Evolutionary conservation across 192 early-diverging fungal genomes (phyloP), one percentile per base, ranked within the genome.

Genomic region (Entomortierella beljakovae): DNA sequence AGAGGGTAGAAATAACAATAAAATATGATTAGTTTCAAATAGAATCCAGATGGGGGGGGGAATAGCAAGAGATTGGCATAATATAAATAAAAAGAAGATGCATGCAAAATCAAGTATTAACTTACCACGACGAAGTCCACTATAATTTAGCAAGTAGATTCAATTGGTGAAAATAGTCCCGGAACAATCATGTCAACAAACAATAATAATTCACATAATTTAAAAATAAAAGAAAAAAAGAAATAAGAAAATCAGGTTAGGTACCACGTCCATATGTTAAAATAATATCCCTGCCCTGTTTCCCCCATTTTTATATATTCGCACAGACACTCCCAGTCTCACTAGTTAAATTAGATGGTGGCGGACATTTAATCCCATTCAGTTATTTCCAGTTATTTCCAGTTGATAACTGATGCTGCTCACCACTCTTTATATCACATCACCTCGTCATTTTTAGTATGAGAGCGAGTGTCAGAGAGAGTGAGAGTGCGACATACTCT

Each of bases 111-210:
- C 8, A 18, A 43, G 8, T 8, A 18, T 29, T 37, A 25, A 42
- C 59, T 68, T 68, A 68, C 72, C 72, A 42, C 72, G 72, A 57
- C 72, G 72, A 22, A 75, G 72, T 37, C 72, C 72, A 62, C 72
- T 76, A 29, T 2, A 18, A 20, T 11, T 11, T 11, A 16, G 5
- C 3, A 20, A 46, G 20, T 46, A 10, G 43, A 46, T 3, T 20
- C 43, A 46, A 2, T 2, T 3, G 20, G 7, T 20, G 3, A 3
- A 4, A 46, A 46, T 8, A 38, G 60, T 46, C 26, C 61, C 20
- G 2, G 32, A 49, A 16, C 25, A 23, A 11, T 8, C n/a, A n/a
- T n/a, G n/a, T n/a, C n/a, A n/a, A n/a, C n/a, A n/a, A n/a, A n/a
- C n/a, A n/a, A n/a, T n/a, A n/a, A n/a, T n/a, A n/a, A n/a, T n/a